Base-by-base conservation (phyloP, 2,329 filamentous ascomycete species). In the Fusarium agapanthi region DNA sequence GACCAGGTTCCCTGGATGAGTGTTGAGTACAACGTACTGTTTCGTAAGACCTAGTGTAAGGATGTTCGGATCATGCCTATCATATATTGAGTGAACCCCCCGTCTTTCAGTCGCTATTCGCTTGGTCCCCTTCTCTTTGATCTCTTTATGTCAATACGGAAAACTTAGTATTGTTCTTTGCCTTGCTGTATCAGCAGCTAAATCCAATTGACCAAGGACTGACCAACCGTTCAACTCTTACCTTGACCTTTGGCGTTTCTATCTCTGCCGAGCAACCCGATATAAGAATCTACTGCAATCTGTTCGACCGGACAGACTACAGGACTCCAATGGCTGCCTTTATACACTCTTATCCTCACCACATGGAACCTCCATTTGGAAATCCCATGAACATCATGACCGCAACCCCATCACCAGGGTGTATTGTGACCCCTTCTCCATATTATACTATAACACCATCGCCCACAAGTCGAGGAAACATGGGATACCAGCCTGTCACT, bases 401-500 rank as follows among this genome's bases (percentile, higher is more conserved):
- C 28, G 41, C 67, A 43, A 74, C 71, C 16, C 71, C 71, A 32
- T 73, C 71, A 20, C 66, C 67, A 16, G 70, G 65, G 40, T 75
- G 73, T 50, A 44, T 69, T n/a, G 71, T 72, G 64, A 71, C 69
- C 26, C 65, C 73, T 44, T 68, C 75, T 41, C 62, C 76, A 18
- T 73, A 74, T 51, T 71, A 62, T n/a, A 72, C 73, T 44, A 62
- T 66, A 62, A 74, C 68, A 37, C 73, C 69, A 20, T 77, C 76
- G 18, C 76, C 73, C 45, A 56, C 65, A 51, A 58, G 61, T 41
- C 72, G 68, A 66, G 67, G 54, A 40, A 71, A 66, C 44, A 60
- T 75, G 51, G 59, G 40, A 14, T 75, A 67, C 40, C 74, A 76
- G 45, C 66, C 71, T 28, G 38, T 62, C 14, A 61, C 69, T 34